phyloP scores from a whole-genome alignment of 2,329 filamentous ascomycete genomes.

The Exophiala viscosa region DNA sequence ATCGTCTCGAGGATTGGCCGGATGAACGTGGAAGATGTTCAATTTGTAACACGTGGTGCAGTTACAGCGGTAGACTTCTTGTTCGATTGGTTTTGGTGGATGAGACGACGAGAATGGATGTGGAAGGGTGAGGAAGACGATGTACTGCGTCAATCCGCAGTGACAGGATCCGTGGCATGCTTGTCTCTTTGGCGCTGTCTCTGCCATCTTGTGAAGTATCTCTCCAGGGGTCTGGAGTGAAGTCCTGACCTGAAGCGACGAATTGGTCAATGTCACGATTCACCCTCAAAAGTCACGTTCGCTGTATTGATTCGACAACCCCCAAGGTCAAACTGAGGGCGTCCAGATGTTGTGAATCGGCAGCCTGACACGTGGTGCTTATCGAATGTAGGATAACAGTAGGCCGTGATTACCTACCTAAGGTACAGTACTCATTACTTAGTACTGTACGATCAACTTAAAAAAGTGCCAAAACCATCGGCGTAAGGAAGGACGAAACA shows the following conservation, averaged over 20 bases:
- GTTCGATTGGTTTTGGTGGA: constrained; percentile 24
- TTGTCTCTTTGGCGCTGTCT: constrained; percentile 28
- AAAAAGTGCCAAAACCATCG: too few species aligned
- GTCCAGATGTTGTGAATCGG: too few species aligned
- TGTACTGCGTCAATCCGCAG: constrained; percentile 45
- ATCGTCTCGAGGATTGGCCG: constrained; percentile 37
- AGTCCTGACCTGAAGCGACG: constrained; percentile 10
- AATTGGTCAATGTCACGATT: constrained; percentile 4
- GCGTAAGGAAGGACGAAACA: too few species aligned
- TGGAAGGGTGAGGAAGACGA: constrained; percentile 44
- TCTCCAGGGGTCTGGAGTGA: constrained; percentile 25
- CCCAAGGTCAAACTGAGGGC: too few species aligned
- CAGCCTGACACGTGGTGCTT: too few species aligned
- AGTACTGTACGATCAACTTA: too few species aligned
- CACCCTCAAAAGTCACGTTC: too few species aligned
- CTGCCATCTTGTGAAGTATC: constrained; percentile 30
- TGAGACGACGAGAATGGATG: constrained; percentile 26
- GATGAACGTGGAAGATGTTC: constrained; percentile 46
- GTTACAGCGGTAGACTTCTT: constrained; percentile 45
- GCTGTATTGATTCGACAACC: too few species aligned
- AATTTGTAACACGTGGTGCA: constrained; percentile 50
- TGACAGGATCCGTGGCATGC: constrained; percentile 44
- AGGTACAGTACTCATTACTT: too few species aligned
- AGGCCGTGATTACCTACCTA: too few species aligned
- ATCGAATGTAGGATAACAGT: too few species aligned